Conservation (phyloP, 768 basidiomycete species). For the Candolleomyces eurysporus region DNA sequence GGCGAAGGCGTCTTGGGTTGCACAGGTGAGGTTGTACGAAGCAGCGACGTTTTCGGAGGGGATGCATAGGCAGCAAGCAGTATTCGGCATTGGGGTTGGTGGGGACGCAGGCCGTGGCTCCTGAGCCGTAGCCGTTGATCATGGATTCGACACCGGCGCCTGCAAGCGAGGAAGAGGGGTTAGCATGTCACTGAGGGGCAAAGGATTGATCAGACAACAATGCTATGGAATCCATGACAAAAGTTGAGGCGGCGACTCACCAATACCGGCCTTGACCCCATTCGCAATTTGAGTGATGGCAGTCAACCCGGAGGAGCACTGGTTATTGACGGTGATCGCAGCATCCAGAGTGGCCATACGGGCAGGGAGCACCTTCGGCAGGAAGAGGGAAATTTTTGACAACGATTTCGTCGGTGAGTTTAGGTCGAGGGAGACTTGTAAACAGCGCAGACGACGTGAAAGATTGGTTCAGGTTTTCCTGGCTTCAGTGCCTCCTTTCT, state of each 20-base stretch:
- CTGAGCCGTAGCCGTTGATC: constrained; percentile 71
- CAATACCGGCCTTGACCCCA: constrained; percentile 87
- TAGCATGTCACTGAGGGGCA: not conserved
- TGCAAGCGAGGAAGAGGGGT: constrained; percentile 20
- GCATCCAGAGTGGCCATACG: too few species aligned
- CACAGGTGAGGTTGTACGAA: constrained; percentile 72
- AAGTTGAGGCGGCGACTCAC: constrained; percentile 35
- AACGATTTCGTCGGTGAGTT: too few species aligned
- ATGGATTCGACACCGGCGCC: constrained; percentile 90
- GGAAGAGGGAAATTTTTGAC: too few species aligned
- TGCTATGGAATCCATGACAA: too few species aligned
- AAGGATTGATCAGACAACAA: not conserved
- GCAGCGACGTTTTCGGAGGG: constrained; percentile 92
- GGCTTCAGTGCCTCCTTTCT: too few species aligned
- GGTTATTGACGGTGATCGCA: constrained; percentile 87
- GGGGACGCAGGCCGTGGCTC: constrained; percentile 57
- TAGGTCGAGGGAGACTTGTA: too few species aligned
- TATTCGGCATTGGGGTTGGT: constrained; percentile 69
- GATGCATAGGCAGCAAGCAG: constrained; percentile 84
- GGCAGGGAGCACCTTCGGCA: too few species aligned
- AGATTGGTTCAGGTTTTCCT: too few species aligned
- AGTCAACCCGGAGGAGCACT: constrained; percentile 86
- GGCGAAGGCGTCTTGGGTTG: constrained; percentile 81
- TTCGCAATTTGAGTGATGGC: constrained; percentile 78
- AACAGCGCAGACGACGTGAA: too few species aligned